A percentile compares a stretch with the other conserved stretches of the same genome.
These are phyloP conservation scores for Ensete glaucum DNA, from an alignment of 176 grass and related monocot genomes.

Conservation along the genomic window DNA sequence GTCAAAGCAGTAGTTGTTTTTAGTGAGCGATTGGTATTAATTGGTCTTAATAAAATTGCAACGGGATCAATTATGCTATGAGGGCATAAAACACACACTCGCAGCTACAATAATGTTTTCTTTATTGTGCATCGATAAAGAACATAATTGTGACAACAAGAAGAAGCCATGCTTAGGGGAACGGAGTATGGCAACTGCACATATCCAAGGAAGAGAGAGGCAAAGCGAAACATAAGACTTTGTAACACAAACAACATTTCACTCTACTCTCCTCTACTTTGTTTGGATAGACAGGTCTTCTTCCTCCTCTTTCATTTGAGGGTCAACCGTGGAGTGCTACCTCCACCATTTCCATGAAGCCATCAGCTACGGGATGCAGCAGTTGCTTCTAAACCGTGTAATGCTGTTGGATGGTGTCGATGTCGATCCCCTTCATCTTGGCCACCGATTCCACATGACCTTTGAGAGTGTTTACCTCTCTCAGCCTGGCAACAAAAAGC, in stretches of 20 bases:
- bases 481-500: constrained; percentile 4
- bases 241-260: background rate
- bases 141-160: background rate
- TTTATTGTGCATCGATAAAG: too few species aligned
- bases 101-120: too few species aligned
- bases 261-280: background rate
- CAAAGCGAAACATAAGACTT: background rate
- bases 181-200: constrained; percentile 1
- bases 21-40: too few species aligned
- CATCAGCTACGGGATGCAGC: background rate
- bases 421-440: constrained; percentile 36
- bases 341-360: background rate
- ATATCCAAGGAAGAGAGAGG: background rate
- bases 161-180: background rate
- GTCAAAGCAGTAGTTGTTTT: too few species aligned
- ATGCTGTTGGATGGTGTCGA: constrained; percentile 33
- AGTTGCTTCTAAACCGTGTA: constrained; percentile 30
- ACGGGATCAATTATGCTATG: too few species aligned
- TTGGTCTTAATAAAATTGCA: too few species aligned
- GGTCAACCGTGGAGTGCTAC: background rate
- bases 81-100: too few species aligned
- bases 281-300: background rate
- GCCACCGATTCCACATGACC: constrained; percentile 42
- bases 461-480: constrained; percentile 36
- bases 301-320: background rate